Evolutionary conservation across 2,329 filamentous ascomycete species (phyloP).

Genomic region (Blastomyces parvus): DNA sequence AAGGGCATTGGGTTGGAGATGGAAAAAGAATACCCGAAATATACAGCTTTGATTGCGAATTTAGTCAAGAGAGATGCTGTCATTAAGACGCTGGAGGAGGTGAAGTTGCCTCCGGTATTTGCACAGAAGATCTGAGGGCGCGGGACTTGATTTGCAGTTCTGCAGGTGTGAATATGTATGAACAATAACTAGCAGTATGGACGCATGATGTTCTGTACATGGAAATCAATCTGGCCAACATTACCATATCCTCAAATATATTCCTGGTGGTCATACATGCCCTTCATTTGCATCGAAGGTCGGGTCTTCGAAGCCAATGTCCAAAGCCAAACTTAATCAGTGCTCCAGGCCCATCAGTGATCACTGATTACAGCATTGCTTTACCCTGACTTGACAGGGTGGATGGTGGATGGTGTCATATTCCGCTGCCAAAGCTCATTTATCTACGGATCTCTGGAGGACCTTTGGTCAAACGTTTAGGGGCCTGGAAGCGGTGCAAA

Average conservation of each 20-base stretch:
- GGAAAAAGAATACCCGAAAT: slow-evolving; percentile 18
- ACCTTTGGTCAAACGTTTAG: neutral
- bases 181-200: neutral
- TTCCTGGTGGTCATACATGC: neutral
- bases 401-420: slow-evolving; percentile 33
- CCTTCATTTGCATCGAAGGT: neutral
- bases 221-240: neutral
- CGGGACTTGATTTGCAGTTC: neutral
- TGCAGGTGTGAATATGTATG: neutral
- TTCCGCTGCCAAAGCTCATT: slow-evolving; percentile 38
- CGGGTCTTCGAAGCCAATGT: neutral
- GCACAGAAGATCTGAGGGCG: neutral
- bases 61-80: slow-evolving; percentile 1
- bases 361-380: slow-evolving; percentile 26
- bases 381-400: slow-evolving; percentile 30
- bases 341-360: slow-evolving; percentile 32
- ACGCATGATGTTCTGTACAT: neutral
- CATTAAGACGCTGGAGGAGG: slow-evolving; percentile 1
- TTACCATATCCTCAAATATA: neutral
- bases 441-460: slow-evolving; percentile 16
- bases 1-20: slow-evolving; percentile 16
- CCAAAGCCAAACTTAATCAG: slow-evolving; percentile 17
- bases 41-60: slow-evolving; percentile 1
- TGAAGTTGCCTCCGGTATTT: neutral
- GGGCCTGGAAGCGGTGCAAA: neutral